Evolutionary conservation across 805 yeast genomes (phyloP), one percentile per base, ranked within the genome.

Genomic region (Blastobotrys robertii): DNA sequence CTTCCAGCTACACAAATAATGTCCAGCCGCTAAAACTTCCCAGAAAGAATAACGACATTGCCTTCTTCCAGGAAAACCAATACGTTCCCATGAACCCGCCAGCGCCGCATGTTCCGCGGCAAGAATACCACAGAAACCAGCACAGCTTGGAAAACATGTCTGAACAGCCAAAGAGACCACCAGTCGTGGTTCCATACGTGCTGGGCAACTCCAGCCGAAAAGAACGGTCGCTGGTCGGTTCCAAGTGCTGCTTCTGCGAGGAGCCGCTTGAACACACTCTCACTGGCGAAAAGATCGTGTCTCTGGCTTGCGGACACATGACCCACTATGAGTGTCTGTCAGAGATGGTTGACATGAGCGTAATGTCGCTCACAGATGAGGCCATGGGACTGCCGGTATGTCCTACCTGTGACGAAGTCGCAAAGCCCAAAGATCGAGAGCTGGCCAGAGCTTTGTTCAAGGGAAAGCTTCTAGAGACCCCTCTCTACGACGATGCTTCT

Each of bases 161-260:
- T 11, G 33, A 11, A 8, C 13, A 12, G n/a, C 33, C 33, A 30
- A 25, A 34, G 12, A 16, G 16, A 11, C 39, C 39, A 8, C 34
- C 39, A 22, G 31, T n/a, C 7, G 25, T 37, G 4, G 30, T 12
- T 13, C 39, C 39, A 37, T 37, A 25, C 25, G 39, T 37, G 10
- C 9, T 13, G 7, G 30, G 25, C 25, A 29, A 28, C 13, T 19
- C 25, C 25, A 37, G 13, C 19, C 15, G 39, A 13, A 13, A 28
- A 3, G 41, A 30, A 9, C 30, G 31, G 30, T 14, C 12, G 12
- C 29, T 38, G 3, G 22, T 8, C 5, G 50, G 48, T 10, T 14
- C 14, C 14, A 35, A 19, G 10, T 51, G 54, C 43, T 48, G 52
- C 37, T 47, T 51, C 28, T 51, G 54, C 36, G 54, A 49, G 33